Evolutionary conservation across 75 land plant genomes (phyloP), one percentile per base, ranked within the genome.

Genomic region (Pseudotsuga menziesii): DNA sequence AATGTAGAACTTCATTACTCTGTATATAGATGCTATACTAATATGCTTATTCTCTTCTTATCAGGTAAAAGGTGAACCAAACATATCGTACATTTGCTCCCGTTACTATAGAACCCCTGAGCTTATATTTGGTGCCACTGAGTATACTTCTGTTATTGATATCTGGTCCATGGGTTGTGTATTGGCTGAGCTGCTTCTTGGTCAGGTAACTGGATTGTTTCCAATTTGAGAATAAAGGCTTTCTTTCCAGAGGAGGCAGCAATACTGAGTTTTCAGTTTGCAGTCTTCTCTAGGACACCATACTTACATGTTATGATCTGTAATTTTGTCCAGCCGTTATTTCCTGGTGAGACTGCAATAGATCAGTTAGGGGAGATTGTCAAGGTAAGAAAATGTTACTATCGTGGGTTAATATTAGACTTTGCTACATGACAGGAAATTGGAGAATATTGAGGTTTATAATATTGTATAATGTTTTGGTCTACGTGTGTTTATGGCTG

Each of bases 131-230:
- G 99, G 98, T 67, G 98, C 99, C 1, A 93, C 97, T 29, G 92
- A 94, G 59, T 96, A 96, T 80, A 96, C 91, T 22, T 94, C 98
- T 56, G 99, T 98, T 17, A 96, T 96, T 61, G 99, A 96, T 74
- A 90, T 94, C 59, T 96, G 99, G 99, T 96, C 99, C 27, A 89
- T 94, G 79, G 99, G 99, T 27, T 96, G 99, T 85, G 99, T 96
- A 61, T 76, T 96, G 67, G 99, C 95, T 72, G 99, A 96, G 72
- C 83, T 96, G 9, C 80, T 96, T 12, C 89, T 94, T 57, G 99
- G 99, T 59, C 98, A 90, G 91, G 98, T 95, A 66, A 19, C 20
- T 22, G 60, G 16, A 5, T 56, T 20, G 29, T 17, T 7, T 23
- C 5, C 29, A n/a, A 64, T 29, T 67, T 44, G 26, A 52, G 29